Evolutionary conservation across 768 basidiomycete genomes (phyloP).

Genomic region (Auricularia cornea): DNA sequence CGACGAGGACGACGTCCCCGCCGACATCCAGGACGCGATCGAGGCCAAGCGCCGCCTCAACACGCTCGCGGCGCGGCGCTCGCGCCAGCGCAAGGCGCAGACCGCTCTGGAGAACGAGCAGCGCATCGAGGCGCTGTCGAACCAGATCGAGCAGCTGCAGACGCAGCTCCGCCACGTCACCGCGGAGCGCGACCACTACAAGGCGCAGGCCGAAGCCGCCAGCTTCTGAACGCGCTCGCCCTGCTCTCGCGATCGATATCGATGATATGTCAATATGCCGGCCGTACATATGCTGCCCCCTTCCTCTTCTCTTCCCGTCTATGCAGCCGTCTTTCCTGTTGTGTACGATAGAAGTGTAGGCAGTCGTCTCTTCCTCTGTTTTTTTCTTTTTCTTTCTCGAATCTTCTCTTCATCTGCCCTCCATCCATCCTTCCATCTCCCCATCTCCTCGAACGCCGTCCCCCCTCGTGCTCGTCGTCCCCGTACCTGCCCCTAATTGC

Average conservation of each 20-base stretch:
- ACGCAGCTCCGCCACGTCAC: neutral
- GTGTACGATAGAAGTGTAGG: neutral
- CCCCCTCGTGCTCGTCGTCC: neutral
- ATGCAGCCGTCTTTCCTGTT: neutral
- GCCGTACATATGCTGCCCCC: neutral
- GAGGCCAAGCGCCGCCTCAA: conserved; percentile 76
- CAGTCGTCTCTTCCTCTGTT: neutral
- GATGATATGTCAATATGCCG: neutral
- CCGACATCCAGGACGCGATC: conserved; percentile 44
- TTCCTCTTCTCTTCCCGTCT: neutral
- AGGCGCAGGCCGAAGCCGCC: neutral
- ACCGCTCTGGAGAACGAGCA: neutral
- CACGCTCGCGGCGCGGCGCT: conserved; percentile 75
- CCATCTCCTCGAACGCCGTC: neutral
- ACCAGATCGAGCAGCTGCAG: neutral
- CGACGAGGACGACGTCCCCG: conserved; percentile 35
- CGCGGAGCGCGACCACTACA: neutral
- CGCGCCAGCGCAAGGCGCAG: conserved; percentile 53
- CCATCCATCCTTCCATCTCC: neutral
- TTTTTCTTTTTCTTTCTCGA: neutral
- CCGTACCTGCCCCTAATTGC: neutral
- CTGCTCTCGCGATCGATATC: neutral
- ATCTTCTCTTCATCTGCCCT: neutral
- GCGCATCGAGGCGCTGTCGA: neutral
- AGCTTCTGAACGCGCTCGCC: neutral